Percentiles rank a stretch among this genome's conserved stretches.
These are phyloP conservation scores for Butyriboletus loyo DNA, from an alignment of 768 basidiomycete genomes.

Conservation along the genomic window DNA sequence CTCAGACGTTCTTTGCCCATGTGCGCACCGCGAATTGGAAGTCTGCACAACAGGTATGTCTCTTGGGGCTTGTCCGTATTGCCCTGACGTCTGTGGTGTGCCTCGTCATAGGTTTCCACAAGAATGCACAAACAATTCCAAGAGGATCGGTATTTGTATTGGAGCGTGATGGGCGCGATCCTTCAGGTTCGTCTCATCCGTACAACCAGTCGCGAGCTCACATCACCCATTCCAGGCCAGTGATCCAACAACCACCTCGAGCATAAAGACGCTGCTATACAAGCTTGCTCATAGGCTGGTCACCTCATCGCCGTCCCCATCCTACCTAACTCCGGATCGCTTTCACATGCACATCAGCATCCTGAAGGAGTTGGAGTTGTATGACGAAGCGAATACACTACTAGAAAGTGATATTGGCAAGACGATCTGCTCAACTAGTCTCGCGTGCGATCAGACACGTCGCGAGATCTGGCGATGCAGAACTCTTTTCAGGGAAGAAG, in stretches of 20 bases:
- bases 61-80: neutral
- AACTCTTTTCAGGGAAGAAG: slow-evolving; percentile 59
- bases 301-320: slow-evolving; percentile 58
- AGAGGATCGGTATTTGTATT: slow-evolving; percentile 77
- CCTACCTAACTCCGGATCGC: slow-evolving; percentile 66
- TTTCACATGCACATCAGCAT: slow-evolving; percentile 75
- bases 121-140: slow-evolving; percentile 84
- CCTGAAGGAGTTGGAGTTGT: slow-evolving; percentile 62
- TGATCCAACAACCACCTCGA: slow-evolving; percentile 56
- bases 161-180: slow-evolving; percentile 76
- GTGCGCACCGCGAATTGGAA: slow-evolving; percentile 82
- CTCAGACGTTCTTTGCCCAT: slow-evolving; percentile 84
- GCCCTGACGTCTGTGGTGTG: neutral
- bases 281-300: slow-evolving; percentile 77
- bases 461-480: slow-evolving; percentile 64
- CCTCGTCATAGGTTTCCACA: slow-evolving; percentile 57
- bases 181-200: slow-evolving; percentile 57
- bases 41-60: slow-evolving; percentile 72
- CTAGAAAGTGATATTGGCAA: slow-evolving; percentile 68
- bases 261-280: slow-evolving; percentile 66
- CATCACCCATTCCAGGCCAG: slow-evolving; percentile 51
- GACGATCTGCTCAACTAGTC: slow-evolving; percentile 63
- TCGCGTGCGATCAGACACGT: slow-evolving; percentile 73
- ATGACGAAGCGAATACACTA: slow-evolving; percentile 67
- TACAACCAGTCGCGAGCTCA: slow-evolving; percentile 8